These are phyloP conservation scores for Suhomyces terraborum DNA, from an alignment of 1,139 yeast genomes.

Conservation along the genomic window DNA sequence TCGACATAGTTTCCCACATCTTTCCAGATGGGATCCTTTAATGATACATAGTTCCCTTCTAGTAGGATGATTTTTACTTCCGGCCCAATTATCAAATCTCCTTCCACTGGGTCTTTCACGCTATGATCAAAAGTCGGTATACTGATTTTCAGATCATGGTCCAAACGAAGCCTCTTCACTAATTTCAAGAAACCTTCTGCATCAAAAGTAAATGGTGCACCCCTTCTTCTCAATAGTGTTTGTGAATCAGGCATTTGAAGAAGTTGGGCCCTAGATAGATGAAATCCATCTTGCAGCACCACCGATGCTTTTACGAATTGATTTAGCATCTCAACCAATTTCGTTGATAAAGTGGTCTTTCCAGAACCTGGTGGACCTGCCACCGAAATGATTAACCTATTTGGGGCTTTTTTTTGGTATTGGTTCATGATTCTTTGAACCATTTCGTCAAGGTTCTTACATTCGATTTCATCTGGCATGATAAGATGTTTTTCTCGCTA, in stretches of 20 bases:
- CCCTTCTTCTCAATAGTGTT: slow-evolving; percentile 65
- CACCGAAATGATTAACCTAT: slow-evolving; percentile 12
- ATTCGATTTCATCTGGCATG: slow-evolving; percentile 2
- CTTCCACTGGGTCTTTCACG: slow-evolving; percentile 62
- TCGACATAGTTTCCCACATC: slow-evolving; percentile 39
- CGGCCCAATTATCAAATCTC: slow-evolving; percentile 47
- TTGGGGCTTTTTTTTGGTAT: neutral
- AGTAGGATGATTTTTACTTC: slow-evolving; percentile 54
- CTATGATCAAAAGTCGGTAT: slow-evolving; percentile 82
- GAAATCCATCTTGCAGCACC: slow-evolving; percentile 79
- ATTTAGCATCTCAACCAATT: slow-evolving; percentile 21
- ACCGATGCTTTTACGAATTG: slow-evolving; percentile 21
- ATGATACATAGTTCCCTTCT: slow-evolving; percentile 65
- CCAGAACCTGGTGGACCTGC: slow-evolving; percentile 33
- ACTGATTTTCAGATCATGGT: slow-evolving; percentile 23
- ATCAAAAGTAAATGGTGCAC: slow-evolving; percentile 87
- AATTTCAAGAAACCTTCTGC: slow-evolving; percentile 39
- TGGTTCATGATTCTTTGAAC: slow-evolving; percentile 9
- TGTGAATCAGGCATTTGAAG: slow-evolving; percentile 52
- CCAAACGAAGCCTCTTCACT: slow-evolving; percentile 23
- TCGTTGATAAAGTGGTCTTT: slow-evolving; percentile 24
- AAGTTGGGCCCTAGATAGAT: slow-evolving; percentile 60
- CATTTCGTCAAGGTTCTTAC: slow-evolving; percentile 9
- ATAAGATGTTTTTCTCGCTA: neutral
- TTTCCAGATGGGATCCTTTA: slow-evolving; percentile 54